Base-by-base conservation (phyloP, 2,329 filamentous ascomycete species). In the Exophiala mesophila region DNA sequence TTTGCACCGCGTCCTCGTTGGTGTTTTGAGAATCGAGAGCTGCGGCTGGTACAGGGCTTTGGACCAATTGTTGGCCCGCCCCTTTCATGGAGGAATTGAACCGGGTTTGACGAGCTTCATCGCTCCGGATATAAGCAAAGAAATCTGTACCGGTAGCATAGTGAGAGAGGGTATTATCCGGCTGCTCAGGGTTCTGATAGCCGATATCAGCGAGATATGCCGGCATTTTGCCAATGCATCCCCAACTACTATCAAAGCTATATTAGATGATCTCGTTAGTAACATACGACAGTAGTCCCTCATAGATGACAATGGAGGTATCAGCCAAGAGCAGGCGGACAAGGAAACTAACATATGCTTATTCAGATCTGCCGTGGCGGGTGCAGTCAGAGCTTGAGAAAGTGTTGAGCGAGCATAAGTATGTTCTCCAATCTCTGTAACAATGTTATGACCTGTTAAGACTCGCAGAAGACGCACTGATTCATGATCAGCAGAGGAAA, bases 1-100 rank as follows among this genome's bases (percentile, higher is more conserved):
- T 42, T 2, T 62, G 50, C 5, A 61, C 57, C 18, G 53, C 54
- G 1, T 57, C 36, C 15, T 13, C 24, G n/a, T 18, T 21, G 3
- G 23, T 24, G 2, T 13, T 23, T 17, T 10, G 23, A 28, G 31
- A 29, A 4, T 36, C 36, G 9, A 44, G 19, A 9, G 39, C 12
- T 10, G 41, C n/a, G 6, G 17, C 5, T 12, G 41, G 41, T 12
- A 44, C 32, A 7, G 41, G 41, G 26, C 41, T 44, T 8, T 19
- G 20, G 12, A 44, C 19, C 6, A 44, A 21, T 3, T n/a, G 15
- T n/a, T n/a, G n/a, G 3, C 23, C 41, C 4, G 41, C 34, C 6
- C 41, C 41, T 28, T 44, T 38, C 41, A 44, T 44, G 4, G 41
- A 34, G 2, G 41, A 44, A 23, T 44, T 44, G 35, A 44, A 44